A percentile compares a stretch with the other conserved stretches of the same genome.
phyloP scores from a whole-genome alignment of 2,329 filamentous ascomycete genomes.

The Tolypocladium capitatum region DNA sequence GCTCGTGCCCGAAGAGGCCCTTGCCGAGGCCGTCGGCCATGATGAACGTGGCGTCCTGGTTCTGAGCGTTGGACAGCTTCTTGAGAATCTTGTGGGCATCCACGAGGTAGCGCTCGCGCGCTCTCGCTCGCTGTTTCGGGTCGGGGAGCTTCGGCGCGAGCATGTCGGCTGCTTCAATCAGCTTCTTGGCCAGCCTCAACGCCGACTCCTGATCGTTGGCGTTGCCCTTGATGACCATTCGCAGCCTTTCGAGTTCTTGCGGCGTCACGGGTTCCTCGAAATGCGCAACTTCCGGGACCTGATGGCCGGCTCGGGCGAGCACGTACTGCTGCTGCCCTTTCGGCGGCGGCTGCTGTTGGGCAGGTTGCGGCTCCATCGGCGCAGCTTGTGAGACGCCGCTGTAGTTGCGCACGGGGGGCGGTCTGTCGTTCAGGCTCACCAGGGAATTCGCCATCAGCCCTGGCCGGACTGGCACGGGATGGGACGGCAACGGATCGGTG shows the following conservation, averaged over 20 bases:
- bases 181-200: slow-evolving; percentile 63
- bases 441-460: slow-evolving; percentile 48
- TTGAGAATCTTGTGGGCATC: slow-evolving; percentile 88
- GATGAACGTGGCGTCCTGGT: slow-evolving; percentile 84
- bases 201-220: slow-evolving; percentile 60
- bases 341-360: too few species aligned
- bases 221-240: slow-evolving; percentile 54
- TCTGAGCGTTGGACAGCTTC: slow-evolving; percentile 62
- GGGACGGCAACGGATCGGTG: slow-evolving; percentile 39
- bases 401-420: slow-evolving; percentile 45
- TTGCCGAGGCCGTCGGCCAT: slow-evolving; percentile 81
- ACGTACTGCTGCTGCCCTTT: slow-evolving; percentile 12
- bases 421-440: slow-evolving; percentile 41
- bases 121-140: slow-evolving; percentile 58
- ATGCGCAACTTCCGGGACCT: neutral
- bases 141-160: slow-evolving; percentile 53
- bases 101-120: slow-evolving; percentile 68
- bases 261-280: slow-evolving; percentile 49
- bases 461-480: slow-evolving; percentile 49
- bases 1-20: slow-evolving; percentile 63
- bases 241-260: slow-evolving; percentile 64
- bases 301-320: neutral
- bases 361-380: slow-evolving; percentile 12
- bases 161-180: slow-evolving; percentile 72
- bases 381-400: slow-evolving; percentile 27